Evolutionary conservation across 345 rosid genomes (phyloP), one percentile per base, ranked within the genome.

Genomic region (Salix udensis): DNA sequence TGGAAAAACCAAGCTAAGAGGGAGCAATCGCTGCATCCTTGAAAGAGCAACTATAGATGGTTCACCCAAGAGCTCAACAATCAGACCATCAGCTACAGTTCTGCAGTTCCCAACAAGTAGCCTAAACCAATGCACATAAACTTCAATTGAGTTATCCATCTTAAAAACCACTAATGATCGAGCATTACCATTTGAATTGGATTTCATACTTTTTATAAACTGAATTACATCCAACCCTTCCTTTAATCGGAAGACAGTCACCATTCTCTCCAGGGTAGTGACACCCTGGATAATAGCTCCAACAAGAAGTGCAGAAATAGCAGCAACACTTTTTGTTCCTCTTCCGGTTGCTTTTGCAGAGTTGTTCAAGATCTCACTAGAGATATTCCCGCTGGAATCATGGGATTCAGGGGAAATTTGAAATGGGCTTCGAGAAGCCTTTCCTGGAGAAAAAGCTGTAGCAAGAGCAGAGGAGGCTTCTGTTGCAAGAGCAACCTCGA

Each of bases 401-500:
- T 78, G 91, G 65, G 88, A 70, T 70, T 94, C 99, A 70, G 98
- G 89, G 80, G 98, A 81, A 65, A 83, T 19, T 79, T 90, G 98
- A 84, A 88, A 89, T 80, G 89, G 99, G 77, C 76, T 85, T 65
- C 99, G 92, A 52, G 97, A 91, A 76, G 90, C 85, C 88, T 96
- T 96, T 69, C 88, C 91, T 68, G 97, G 92, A 74, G 87, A 21
- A 77, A 87, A 87, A 37, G 81, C 93, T 80, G 74, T 83, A 72
- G 94, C 84, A 76, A 96, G 92, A 70, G 94, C 89, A 77, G 92
- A 77, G 67, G 91, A 90, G 78, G 94, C 92, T 86, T 96, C 99
- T 46, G 91, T 87, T 66, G 96, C 98, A 81, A 94, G 94, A 79
- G 98, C 99, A 78, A 96, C 89, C 89, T 96, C 99, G 85, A 94